phyloP scores from a whole-genome alignment of 1,284 basidiomycete species.

The Amylostereum chailletii region DNA sequence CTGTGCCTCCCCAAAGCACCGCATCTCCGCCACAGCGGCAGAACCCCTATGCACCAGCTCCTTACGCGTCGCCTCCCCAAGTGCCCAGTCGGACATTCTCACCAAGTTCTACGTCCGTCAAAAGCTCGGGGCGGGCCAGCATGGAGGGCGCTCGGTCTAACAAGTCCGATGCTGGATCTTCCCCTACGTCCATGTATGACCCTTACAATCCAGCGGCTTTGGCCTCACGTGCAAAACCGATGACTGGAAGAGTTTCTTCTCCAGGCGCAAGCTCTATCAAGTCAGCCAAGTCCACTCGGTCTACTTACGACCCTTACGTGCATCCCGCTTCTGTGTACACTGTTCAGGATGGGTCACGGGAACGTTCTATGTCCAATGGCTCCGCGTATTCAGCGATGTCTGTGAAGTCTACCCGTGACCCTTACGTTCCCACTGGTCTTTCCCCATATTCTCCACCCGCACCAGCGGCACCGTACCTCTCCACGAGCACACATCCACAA shows the following conservation, averaged over 20 bases:
- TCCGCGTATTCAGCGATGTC: constrained; percentile 35
- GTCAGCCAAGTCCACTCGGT: constrained; percentile 4
- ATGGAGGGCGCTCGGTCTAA: neutral
- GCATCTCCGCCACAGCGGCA: too few relatives aligned
- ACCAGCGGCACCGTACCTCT: constrained; percentile 12
- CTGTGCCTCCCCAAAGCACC: too few relatives aligned
- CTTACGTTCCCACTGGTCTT: constrained; percentile 31
- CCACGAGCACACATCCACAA: constrained; percentile 6
- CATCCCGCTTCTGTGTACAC: constrained; percentile 3
- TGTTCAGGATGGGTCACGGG: constrained; percentile 15
- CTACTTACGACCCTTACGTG: constrained; percentile 16
- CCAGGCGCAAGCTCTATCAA: constrained; percentile 7
- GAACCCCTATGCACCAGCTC: too few relatives aligned
- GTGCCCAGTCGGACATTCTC: neutral
- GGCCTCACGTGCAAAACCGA: neutral
- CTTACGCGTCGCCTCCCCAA: neutral
- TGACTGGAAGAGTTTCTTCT: neutral
- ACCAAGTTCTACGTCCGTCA: neutral
- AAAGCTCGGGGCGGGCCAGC: neutral
- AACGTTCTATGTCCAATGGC: constrained; percentile 40
- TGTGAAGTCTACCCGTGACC: constrained; percentile 23
- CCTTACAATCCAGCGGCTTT: neutral
- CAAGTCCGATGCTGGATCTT: neutral
- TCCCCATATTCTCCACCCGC: constrained; percentile 9
- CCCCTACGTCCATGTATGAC: neutral